These are phyloP conservation scores for Datura wrightii DNA, from an alignment of 257 asterid species.

Conservation along the genomic window DNA sequence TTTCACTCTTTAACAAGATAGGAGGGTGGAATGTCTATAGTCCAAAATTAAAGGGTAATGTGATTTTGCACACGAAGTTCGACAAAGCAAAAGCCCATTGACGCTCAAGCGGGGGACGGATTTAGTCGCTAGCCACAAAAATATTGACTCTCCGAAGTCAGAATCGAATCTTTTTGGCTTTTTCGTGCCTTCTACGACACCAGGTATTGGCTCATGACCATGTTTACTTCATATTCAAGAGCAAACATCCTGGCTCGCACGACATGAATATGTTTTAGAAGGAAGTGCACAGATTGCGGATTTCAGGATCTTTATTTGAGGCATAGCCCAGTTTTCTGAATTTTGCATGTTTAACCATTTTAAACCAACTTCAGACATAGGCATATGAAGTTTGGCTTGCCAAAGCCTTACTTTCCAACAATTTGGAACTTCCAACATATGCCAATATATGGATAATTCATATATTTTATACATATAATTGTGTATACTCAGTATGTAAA, in stretches of 20 bases:
- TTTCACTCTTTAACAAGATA: no score
- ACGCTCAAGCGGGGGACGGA: background rate
- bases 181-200: background rate
- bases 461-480: no score
- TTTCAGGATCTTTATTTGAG: no score
- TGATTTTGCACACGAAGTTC: background rate
- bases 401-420: no score
- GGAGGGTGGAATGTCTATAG: background rate
- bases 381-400: no score
- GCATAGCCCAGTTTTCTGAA: no score
- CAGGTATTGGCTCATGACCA: background rate
- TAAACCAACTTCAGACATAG: no score
- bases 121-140: background rate
- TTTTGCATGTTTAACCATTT: no score
- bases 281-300: background rate
- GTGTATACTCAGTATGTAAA: no score
- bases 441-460: no score
- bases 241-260: background rate
- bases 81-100: background rate
- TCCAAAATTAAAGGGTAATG: background rate
- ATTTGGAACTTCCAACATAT: no score
- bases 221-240: background rate
- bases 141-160: background rate
- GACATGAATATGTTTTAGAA: background rate
- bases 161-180: background rate